These are phyloP conservation scores for Fagus crenata DNA, from an alignment of 306 rosid species.

Conservation along the genomic window DNA sequence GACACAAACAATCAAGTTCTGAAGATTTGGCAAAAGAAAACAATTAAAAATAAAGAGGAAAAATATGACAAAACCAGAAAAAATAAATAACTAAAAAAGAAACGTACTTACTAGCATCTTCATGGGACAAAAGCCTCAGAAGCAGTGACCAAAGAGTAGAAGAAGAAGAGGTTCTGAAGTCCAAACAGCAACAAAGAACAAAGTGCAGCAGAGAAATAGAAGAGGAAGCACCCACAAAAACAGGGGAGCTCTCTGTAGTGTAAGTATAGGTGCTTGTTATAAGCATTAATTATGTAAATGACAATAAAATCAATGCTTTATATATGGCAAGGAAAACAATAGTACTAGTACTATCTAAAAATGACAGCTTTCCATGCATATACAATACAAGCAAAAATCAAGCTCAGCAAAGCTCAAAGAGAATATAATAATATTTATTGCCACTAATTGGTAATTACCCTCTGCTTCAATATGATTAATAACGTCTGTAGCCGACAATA, in stretches of 20 bases:
- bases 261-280: conserved; percentile 35
- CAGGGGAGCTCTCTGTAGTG: conserved; percentile 37
- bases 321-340: conserved; percentile 30
- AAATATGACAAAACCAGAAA: conserved; percentile 21
- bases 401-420: conserved; percentile 8
- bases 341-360: conserved; percentile 21
- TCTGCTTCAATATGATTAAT: conserved; percentile 52
- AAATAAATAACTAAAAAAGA: conserved; percentile 39
- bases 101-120: conserved; percentile 99
- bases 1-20: conserved; percentile 24
- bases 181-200: conserved; percentile 31
- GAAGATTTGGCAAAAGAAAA: conserved; percentile 11
- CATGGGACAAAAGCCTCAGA: conserved; percentile 61
- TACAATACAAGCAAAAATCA: background rate
- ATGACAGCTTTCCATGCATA: conserved; percentile 52
- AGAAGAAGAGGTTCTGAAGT: conserved; percentile 41
- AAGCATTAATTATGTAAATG: conserved; percentile 77
- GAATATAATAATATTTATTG: conserved; percentile 36
- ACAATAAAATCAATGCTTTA: conserved; percentile 39
- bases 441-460: conserved; percentile 48
- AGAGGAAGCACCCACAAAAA: conserved; percentile 30
- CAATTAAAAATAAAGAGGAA: background rate
- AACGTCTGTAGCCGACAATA: conserved; percentile 89
- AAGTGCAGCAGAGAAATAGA: conserved; percentile 24
- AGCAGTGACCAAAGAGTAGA: conserved; percentile 45